Conservation (phyloP, 2,329 filamentous ascomycete genomes). For the Botryosphaeria agaves region DNA sequence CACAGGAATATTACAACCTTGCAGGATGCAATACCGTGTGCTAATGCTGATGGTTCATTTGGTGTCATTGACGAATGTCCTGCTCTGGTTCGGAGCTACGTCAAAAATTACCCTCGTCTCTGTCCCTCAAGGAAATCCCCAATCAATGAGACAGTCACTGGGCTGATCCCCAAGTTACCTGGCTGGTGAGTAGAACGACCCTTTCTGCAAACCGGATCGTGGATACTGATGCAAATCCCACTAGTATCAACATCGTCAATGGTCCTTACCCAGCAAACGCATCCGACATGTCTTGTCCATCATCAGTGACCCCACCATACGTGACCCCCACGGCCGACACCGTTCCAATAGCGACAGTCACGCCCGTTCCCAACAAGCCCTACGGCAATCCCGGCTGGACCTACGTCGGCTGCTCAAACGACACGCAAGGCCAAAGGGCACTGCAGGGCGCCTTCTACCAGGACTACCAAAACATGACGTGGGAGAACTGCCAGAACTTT, state of each 20-base stretch:
- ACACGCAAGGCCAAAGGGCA: conserved; percentile 9
- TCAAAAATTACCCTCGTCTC: conserved; percentile 8
- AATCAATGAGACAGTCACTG: conserved; percentile 12
- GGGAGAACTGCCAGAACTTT: conserved; percentile 15
- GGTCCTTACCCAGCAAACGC: conserved; percentile 12
- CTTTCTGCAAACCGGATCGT: no score
- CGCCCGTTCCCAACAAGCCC: conserved; percentile 8
- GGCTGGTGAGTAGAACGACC: conserved; percentile 13
- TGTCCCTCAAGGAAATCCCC: conserved; percentile 14
- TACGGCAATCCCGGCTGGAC: conserved; percentile 12
- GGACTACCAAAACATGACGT: conserved; percentile 13
- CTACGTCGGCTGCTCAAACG: conserved; percentile 19
- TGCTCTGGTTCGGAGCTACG: conserved; percentile 10
- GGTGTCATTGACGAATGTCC: conserved; percentile 18
- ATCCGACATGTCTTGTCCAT: conserved; percentile 12
- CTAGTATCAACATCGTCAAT: conserved; percentile 12
- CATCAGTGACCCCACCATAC: conserved; percentile 7
- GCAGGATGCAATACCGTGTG: no score
- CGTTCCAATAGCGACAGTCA: conserved; percentile 11
- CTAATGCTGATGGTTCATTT: conserved; percentile 14
- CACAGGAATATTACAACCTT: no score
- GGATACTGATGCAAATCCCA: no score
- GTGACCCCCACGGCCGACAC: conserved; percentile 12
- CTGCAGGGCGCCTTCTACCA: conserved; percentile 9
- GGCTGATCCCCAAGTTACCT: conserved; percentile 13